Percentiles rank a stretch among this genome's conserved stretches.
Evolutionary conservation across 768 basidiomycete genomes (phyloP).

Genomic region (Rhizopogon vesiculosus): DNA sequence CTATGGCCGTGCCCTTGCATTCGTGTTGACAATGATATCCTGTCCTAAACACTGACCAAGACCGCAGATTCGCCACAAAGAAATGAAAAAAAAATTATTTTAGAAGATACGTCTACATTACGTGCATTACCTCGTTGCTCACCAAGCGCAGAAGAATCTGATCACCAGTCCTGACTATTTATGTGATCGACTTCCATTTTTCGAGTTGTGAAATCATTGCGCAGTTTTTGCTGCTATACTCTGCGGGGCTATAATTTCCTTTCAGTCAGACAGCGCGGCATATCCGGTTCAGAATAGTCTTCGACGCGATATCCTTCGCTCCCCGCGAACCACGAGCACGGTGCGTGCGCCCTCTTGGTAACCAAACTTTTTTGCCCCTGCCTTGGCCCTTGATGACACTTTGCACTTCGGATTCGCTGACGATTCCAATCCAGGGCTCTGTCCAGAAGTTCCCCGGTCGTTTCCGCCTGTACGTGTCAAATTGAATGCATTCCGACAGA

Average conservation of each 20-base stretch:
- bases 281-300: no score
- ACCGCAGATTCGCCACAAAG: background rate
- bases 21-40: background rate
- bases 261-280: background rate
- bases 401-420: background rate
- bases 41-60: background rate
- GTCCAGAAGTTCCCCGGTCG: background rate
- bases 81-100: background rate
- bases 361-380: background rate
- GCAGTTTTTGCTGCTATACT: no score
- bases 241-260: background rate
- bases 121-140: background rate
- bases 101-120: constrained; percentile 1
- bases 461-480: background rate
- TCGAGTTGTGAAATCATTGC: no score
- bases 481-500: background rate
- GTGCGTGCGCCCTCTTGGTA: background rate
- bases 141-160: background rate
- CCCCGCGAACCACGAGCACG: background rate
- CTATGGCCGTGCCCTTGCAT: background rate
- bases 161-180: background rate
- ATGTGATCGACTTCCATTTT: background rate
- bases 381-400: background rate
- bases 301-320: no score
- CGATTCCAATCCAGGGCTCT: background rate